Evolutionary conservation across 2,329 filamentous ascomycete species (phyloP), one percentile per base, ranked within the genome.

Genomic region (Akanthomyces dipterigenus): DNA sequence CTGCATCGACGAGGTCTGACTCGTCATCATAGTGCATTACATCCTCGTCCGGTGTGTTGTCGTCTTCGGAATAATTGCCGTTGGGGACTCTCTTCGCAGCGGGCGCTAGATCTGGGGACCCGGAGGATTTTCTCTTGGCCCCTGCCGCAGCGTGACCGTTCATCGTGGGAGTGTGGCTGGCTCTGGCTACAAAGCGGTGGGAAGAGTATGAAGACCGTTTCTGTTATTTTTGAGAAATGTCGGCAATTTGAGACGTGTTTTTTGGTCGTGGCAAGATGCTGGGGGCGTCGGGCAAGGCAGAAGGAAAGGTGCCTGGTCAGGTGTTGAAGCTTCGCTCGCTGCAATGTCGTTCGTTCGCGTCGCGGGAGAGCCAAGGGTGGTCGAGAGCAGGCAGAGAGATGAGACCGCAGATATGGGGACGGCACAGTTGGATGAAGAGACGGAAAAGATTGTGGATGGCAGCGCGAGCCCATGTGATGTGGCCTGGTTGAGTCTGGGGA

Each of bases 71-170:
- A n/a, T 76, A 70, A 68, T 78, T 81, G 66, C 79, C 79, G 65
- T 82, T 82, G 63, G 73, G 65, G 11, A 69, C 60, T 62, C 73
- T 70, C 70, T 76, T 76, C 31, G 71, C 65, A 3, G 72, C 70
- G 43, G 71, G 72, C 57, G 65, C 67, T 48, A 70, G 66, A 60
- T 76, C 75, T 48, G 76, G 70, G 45, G 77, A 72, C 63, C 75
- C 74, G 40, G 78, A 75, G 34, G 78, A 79, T 70, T 83, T 84
- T 69, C 82, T 79, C 75, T 84, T 84, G 63, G 75, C 73, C 70
- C 78, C 77, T 64, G 75, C 70, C 43, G 74, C 73, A 40, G 72
- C 68, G 62, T 70, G 70, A 63, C 76, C 76, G 66, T 80, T 80
- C 79, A 82, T 82, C 62, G 60, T 68, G 70, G 62, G 26, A n/a